A percentile compares a stretch with the other conserved stretches of the same genome.
These are phyloP conservation scores for Lactarius akahatsu DNA, from an alignment of 768 basidiomycete species.

Conservation along the genomic window DNA sequence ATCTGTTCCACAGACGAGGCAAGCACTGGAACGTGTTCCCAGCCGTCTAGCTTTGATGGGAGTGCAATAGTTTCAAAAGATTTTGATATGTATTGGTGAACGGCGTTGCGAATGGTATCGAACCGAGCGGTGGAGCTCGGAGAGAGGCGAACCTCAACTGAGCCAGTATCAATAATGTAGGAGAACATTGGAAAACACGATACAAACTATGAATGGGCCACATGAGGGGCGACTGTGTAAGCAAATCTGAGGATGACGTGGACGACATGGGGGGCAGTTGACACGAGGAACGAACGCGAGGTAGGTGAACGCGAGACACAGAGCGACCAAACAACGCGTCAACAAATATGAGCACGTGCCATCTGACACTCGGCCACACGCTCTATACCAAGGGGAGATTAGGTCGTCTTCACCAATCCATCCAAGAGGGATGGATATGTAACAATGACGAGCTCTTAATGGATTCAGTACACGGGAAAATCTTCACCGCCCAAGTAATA, in stretches of 20 bases:
- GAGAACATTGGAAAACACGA: background rate
- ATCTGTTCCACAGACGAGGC: conserved; percentile 75
- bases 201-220: conserved; percentile 69
- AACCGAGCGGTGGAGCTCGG: conserved; percentile 67
- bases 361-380: too few species aligned
- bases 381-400: too few species aligned
- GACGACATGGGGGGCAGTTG: background rate
- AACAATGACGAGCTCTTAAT: too few species aligned
- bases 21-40: conserved; percentile 74
- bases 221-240: conserved; percentile 30
- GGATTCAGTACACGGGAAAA: too few species aligned
- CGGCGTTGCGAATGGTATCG: conserved; percentile 67
- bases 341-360: conserved; percentile 33
- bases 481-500: background rate
- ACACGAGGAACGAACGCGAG: background rate
- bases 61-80: conserved; percentile 68
- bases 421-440: too few species aligned
- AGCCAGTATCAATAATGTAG: background rate
- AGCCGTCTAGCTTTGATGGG: conserved; percentile 71
- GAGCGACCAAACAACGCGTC: conserved; percentile 52
- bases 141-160: conserved; percentile 83
- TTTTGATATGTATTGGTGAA: conserved; percentile 52
- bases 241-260: conserved; percentile 27
- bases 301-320: background rate
- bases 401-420: too few species aligned